Conservation (phyloP, 768 basidiomycete genomes). For the Rhodotorula paludigena region DNA sequence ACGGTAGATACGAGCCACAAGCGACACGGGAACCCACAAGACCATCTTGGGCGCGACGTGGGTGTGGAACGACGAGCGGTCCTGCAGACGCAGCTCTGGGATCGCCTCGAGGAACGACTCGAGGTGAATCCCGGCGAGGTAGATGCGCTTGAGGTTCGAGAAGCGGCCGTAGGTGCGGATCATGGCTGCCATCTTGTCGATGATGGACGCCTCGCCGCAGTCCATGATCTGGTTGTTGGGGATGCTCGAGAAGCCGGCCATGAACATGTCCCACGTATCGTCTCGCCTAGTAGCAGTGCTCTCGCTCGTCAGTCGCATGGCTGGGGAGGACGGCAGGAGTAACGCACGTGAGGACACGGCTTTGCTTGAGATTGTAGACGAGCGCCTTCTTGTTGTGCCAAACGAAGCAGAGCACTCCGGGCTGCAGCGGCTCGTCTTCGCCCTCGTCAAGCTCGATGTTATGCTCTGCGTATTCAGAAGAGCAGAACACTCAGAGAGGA, state of each 20-base stretch:
- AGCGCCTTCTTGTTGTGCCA: background rate
- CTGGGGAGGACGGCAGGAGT: background rate
- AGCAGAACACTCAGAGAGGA: too few relatives aligned
- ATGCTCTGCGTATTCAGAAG: background rate
- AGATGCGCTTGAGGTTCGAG: background rate
- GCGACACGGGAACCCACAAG: too few relatives aligned
- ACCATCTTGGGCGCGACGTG: background rate
- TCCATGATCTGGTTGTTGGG: background rate
- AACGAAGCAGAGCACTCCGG: background rate
- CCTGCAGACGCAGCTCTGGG: background rate
- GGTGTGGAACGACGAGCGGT: background rate
- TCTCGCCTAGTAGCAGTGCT: background rate
- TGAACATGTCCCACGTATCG: background rate
- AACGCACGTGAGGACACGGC: background rate
- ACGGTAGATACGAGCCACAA: background rate
- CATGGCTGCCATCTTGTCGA: background rate
- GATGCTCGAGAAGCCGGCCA: background rate
- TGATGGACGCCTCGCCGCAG: background rate
- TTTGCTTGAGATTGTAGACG: background rate
- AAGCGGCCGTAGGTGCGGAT: background rate
- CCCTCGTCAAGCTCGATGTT: background rate
- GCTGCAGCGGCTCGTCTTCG: background rate
- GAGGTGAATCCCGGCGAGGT: slow-evolving; percentile 11
- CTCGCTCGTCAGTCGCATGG: too few relatives aligned
- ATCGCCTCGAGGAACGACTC: background rate